Percentiles rank a stretch among this genome's conserved stretches.
Conservation (phyloP, 192 early-diverging fungal species). For the Umbelopsis ramanniana region DNA sequence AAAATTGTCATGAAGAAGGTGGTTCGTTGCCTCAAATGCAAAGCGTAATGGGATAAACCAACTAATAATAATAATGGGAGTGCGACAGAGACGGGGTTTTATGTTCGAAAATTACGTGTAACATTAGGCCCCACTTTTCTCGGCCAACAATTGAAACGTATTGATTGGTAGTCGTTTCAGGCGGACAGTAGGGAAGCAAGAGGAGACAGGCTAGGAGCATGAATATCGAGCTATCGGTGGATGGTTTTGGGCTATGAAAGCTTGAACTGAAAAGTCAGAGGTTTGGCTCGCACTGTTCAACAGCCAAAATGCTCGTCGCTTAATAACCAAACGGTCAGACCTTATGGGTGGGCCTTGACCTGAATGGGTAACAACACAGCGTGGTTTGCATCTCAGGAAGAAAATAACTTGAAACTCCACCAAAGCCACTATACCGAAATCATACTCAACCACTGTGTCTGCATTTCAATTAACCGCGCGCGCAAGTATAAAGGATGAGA, state of each 20-base stretch:
- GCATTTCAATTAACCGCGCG: slow-evolving; percentile 10
- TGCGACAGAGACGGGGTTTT: not conserved
- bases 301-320: not conserved
- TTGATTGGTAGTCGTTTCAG: not conserved
- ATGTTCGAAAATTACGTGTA: not conserved
- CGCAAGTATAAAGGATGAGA: not conserved
- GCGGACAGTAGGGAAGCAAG: not conserved
- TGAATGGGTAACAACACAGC: not conserved
- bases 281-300: not conserved
- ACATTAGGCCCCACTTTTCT: not conserved
- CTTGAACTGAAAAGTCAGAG: not conserved
- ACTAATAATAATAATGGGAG: not conserved
- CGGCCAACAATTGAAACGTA: not conserved
- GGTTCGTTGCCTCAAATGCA: too few relatives aligned
- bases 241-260: too few relatives aligned
- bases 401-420: slow-evolving; percentile 21
- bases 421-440: slow-evolving; percentile 16
- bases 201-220: too few relatives aligned
- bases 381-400: not conserved
- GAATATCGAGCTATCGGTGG: too few relatives aligned
- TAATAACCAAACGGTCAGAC: not conserved
- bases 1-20: too few relatives aligned
- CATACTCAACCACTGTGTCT: slow-evolving; percentile 4
- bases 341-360: not conserved
- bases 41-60: not conserved